Conservation (phyloP, 441 rosid species). For the Pelargonium myrrhifolium region DNA sequence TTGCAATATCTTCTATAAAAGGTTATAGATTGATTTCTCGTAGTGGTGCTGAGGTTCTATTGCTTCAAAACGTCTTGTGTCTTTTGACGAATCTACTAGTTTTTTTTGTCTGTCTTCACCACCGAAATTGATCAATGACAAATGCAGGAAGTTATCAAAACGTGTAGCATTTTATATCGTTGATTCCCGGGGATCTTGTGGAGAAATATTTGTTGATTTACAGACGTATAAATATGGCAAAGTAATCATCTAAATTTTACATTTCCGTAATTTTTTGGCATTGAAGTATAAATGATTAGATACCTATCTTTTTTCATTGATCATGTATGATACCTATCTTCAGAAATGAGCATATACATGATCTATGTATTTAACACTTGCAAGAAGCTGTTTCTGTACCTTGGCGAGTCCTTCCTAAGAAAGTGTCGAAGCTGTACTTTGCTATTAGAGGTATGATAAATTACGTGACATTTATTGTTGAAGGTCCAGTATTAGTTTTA, state of each 20-base stretch:
- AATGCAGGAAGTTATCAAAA: slow-evolving; percentile 60
- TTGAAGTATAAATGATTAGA: background rate
- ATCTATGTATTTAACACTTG: background rate
- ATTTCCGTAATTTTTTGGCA: background rate
- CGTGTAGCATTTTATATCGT: slow-evolving; percentile 72
- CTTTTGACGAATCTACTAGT: slow-evolving; percentile 1
- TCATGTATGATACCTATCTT: background rate
- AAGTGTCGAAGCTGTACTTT: slow-evolving; percentile 4
- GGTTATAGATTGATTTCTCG: background rate
- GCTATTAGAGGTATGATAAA: slow-evolving; percentile 3
- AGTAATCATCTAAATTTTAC: slow-evolving; percentile 33
- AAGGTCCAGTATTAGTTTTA: too few relatives aligned
- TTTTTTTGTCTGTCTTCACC: slow-evolving; percentile 9
- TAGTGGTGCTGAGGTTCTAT: background rate
- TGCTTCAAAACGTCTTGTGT: background rate
- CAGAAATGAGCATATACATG: background rate
- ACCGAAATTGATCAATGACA: slow-evolving; percentile 66
- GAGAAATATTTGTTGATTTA: slow-evolving; percentile 78
- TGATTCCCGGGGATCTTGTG: slow-evolving; percentile 68
- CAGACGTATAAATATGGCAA: slow-evolving; percentile 49
- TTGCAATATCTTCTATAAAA: background rate
- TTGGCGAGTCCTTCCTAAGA: background rate
- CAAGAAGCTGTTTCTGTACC: background rate
- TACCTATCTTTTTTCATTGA: background rate
- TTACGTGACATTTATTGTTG: background rate